Evolutionary conservation across 2,329 filamentous ascomycete species (phyloP), one percentile per base, ranked within the genome.

Genomic region (Trichoderma sp.): DNA sequence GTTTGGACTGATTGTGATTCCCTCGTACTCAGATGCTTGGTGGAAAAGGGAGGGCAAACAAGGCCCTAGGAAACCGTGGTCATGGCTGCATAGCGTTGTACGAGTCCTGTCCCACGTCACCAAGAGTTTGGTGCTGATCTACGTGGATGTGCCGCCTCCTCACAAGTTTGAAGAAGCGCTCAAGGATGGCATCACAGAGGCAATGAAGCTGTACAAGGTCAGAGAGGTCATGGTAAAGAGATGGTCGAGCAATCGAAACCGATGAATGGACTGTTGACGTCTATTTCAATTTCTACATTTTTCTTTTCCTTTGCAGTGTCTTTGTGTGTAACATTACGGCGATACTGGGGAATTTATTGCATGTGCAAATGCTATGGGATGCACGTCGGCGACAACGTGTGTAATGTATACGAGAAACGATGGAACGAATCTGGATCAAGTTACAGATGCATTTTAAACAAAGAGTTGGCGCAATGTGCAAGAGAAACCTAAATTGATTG

Each of bases 111-210:
- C 91, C 1, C 93, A 97, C 76, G 96, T 97, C 6, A 89, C 92
- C 79, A 99, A 99, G 86, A 97, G 91, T 63, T 81, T 99, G 75
- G 90, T 98, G 47, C 80, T 99, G 36, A 91, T 93, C 53, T 99
- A 98, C 78, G 95, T 99, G 13, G 95, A 98, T 74, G 87, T 99
- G 6, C 96, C 96, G 2, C 87, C 91, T 4, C 92, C 93, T 1
- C 77, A 85, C 17, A 82, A 83, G 61, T 82, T 84, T 32, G 80
- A 83, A 3, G 80, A 81, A 43, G 84, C 84, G 17, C 76, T 83
- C 17, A 80, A 81, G 71, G 78, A 84, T 30, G 89, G 93, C 72
- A 86, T 96, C 65, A 87, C 90, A 1, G 83, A 83, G 11, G 80
- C 92, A 30, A 80, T 98, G 76, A 86, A 86, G 76, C 84, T 86